Evolutionary conservation across 208 protist genomes (phyloP).

Genomic region (Leishmania arabica): DNA sequence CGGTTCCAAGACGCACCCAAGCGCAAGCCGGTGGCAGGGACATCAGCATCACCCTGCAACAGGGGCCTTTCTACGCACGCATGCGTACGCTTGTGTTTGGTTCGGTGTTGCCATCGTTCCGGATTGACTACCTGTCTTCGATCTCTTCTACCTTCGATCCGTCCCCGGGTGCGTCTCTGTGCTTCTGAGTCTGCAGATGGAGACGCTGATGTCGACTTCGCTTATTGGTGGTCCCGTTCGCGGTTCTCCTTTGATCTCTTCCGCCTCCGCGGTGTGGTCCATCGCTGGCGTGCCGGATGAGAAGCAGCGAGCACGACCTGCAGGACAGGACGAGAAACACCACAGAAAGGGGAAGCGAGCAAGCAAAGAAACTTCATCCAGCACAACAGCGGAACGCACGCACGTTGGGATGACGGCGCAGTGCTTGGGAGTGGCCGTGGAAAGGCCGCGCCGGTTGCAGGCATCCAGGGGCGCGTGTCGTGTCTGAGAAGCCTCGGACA

Average conservation of each 20-base stretch:
- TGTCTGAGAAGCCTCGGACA: not conserved
- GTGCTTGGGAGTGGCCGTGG: not conserved
- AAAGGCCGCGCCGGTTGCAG: not conserved
- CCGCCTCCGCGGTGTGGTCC: not conserved
- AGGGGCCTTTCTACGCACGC: not conserved
- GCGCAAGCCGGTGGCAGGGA: not conserved
- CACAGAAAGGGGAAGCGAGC: not conserved
- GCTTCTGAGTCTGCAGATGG: not conserved
- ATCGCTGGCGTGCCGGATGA: not conserved
- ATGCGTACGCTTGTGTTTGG: not conserved
- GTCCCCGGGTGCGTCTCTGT: constrained; percentile 7
- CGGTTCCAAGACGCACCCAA: not conserved
- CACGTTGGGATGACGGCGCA: not conserved
- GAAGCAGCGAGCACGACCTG: not conserved
- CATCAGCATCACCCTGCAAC: not conserved
- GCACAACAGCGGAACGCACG: not conserved
- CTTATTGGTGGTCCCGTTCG: not conserved
- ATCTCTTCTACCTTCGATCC: not conserved
- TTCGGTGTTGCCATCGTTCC: not conserved
- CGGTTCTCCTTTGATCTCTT: constrained; percentile 17
- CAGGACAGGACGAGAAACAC: not conserved
- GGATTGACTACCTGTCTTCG: not conserved
- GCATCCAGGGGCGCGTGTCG: not conserved
- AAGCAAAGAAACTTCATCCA: not conserved
- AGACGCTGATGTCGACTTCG: not conserved